Conservation (phyloP, 352 stramenopile genomes). For the Blastocystis sp. region DNA sequence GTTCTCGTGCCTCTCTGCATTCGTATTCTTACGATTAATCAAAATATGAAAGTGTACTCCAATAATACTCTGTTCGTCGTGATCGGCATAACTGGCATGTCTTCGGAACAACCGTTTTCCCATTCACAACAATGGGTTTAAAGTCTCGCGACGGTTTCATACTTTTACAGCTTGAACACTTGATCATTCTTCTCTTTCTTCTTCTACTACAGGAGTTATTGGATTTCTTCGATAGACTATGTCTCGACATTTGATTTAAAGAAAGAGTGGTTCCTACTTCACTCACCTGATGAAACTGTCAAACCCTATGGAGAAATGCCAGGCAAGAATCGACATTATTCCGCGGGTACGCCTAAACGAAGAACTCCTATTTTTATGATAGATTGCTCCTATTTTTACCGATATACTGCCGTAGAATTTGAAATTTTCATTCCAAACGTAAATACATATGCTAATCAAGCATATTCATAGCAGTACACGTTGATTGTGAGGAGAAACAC, state of each 20-base stretch:
- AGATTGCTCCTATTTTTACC: not conserved
- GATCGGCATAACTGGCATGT: slow-evolving; percentile 21
- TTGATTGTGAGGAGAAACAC: not conserved
- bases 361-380: not conserved
- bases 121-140: slow-evolving; percentile 53
- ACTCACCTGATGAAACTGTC: not conserved
- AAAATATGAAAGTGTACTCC: not conserved
- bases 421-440: too few relatives aligned
- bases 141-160: slow-evolving; percentile 24
- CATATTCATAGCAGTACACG: not conserved
- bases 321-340: not conserved
- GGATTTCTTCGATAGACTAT: not conserved
- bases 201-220: not conserved
- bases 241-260: slow-evolving; percentile 27
- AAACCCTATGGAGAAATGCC: not conserved
- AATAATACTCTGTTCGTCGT: slow-evolving; percentile 34
- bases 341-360: not conserved
- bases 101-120: slow-evolving; percentile 52
- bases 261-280: not conserved
- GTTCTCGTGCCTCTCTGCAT: not conserved
- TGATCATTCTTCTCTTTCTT: slow-evolving; percentile 3
- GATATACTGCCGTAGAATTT: too few relatives aligned
- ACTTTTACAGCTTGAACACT: slow-evolving; percentile 48
- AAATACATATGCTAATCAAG: not conserved
- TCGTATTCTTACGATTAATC: slow-evolving; percentile 10